A percentile compares a stretch with the other conserved stretches of the same genome.
Evolutionary conservation across 2,329 filamentous ascomycete genomes (phyloP).

Genomic region (Monosporascus cannonballus): DNA sequence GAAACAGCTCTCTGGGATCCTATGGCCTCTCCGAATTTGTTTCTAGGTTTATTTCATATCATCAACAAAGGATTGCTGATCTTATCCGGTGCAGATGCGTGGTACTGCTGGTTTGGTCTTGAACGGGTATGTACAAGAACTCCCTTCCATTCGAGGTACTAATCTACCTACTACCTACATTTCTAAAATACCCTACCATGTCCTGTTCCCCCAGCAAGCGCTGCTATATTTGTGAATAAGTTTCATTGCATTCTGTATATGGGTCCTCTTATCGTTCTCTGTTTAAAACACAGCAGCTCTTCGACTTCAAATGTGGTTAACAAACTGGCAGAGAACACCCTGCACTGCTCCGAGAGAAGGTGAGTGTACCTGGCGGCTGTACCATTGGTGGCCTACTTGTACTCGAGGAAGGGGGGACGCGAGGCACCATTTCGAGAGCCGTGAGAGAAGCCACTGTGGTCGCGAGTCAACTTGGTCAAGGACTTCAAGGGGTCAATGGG

Average conservation of each 20-base stretch:
- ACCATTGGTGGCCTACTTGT: slow-evolving; percentile 69
- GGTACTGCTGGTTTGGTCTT: slow-evolving; percentile 66
- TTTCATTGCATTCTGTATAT: too few relatives aligned
- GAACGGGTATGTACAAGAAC: slow-evolving; percentile 35
- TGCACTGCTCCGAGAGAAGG: slow-evolving; percentile 66
- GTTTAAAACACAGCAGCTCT: too few relatives aligned
- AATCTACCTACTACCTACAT: neutral
- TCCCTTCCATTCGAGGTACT: neutral
- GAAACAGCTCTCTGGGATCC: neutral
- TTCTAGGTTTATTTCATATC: too few relatives aligned
- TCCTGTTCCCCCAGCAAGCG: too few relatives aligned
- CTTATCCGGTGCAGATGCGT: slow-evolving; percentile 44
- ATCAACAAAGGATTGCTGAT: neutral
- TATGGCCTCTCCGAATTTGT: too few relatives aligned
- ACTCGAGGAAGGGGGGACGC: slow-evolving; percentile 65
- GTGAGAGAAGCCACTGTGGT: slow-evolving; percentile 66
- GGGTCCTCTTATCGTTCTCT: too few relatives aligned
- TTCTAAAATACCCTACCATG: neutral
- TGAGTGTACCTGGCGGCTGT: slow-evolving; percentile 72
- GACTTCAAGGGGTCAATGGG: slow-evolving; percentile 43
- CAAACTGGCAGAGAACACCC: slow-evolving; percentile 53
- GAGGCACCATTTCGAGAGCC: slow-evolving; percentile 61
- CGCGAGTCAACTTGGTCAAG: slow-evolving; percentile 58
- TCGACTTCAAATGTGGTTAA: neutral
- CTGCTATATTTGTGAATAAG: too few relatives aligned